A percentile compares a stretch with the other conserved stretches of the same genome.
Evolutionary conservation across 345 rosid genomes (phyloP).

Genomic region (Durio zibethinus): DNA sequence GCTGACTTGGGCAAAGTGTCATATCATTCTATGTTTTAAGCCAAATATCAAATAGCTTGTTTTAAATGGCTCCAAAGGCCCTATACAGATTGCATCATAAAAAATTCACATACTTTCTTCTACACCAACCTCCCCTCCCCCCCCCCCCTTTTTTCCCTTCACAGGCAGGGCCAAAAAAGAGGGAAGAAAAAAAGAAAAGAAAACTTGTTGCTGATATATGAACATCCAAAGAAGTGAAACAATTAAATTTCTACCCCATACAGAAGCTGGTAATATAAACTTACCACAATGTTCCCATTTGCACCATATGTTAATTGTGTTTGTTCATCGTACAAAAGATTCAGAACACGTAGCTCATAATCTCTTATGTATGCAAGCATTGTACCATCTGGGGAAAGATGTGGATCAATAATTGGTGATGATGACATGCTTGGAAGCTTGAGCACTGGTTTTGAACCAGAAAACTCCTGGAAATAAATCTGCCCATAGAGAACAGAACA

Average conservation of each 20-base stretch:
- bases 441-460: conserved; percentile 64
- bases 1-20: not conserved
- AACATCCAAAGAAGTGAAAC: not conserved
- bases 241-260: not conserved
- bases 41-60: not conserved
- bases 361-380: conserved; percentile 73
- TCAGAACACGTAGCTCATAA: conserved; percentile 65
- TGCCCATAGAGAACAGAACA: conserved; percentile 26
- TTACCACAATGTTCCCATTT: conserved; percentile 56
- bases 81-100: not conserved
- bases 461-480: conserved; percentile 81
- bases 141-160: not conserved
- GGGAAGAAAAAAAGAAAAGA: not conserved
- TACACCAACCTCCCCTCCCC: not conserved
- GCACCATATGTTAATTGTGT: conserved; percentile 72
- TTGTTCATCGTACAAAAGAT: conserved; percentile 49
- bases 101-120: not conserved
- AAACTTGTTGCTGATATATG: not conserved
- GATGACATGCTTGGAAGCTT: conserved; percentile 55
- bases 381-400: conserved; percentile 80
- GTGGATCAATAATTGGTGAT: conserved; percentile 81
- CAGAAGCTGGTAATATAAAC: conserved; percentile 12
- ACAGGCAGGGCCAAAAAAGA: not conserved
- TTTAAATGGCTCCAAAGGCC: not conserved
- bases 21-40: not conserved